These are phyloP conservation scores for Mallotus nudiflorus DNA, from an alignment of 345 rosid genomes.

Conservation along the genomic window DNA sequence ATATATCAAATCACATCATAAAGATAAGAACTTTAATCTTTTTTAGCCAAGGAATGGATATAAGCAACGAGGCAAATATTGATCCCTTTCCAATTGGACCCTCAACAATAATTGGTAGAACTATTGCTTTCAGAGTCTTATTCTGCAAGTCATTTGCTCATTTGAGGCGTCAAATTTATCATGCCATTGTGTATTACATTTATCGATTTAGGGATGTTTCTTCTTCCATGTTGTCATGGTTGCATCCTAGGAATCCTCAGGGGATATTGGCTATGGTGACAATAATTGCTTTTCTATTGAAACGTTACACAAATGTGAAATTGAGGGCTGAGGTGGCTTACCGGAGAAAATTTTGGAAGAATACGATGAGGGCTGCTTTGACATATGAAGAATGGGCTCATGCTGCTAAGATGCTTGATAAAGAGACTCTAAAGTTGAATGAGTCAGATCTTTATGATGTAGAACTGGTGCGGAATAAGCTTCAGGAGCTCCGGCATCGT, in stretches of 20 bases:
- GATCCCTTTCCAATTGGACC: conserved; percentile 91
- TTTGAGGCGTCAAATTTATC: conserved; percentile 54
- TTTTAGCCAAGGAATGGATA: conserved; percentile 56
- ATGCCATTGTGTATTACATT: conserved; percentile 38
- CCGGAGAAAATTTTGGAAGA: conserved; percentile 97
- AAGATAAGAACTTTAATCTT: not conserved
- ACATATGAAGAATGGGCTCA: conserved; percentile 99
- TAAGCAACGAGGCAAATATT: conserved; percentile 83
- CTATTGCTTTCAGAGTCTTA: conserved; percentile 80
- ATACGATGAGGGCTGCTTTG: conserved; percentile 84
- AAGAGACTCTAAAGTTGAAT: conserved; percentile 72
- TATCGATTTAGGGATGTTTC: conserved; percentile 43
- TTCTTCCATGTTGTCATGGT: conserved; percentile 67
- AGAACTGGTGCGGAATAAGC: conserved; percentile 84
- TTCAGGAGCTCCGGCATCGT: conserved; percentile 77
- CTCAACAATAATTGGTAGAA: conserved; percentile 72
- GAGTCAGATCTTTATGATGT: conserved; percentile 81
- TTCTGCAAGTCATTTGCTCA: conserved; percentile 76
- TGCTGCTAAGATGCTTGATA: conserved; percentile 97
- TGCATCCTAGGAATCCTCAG: conserved; percentile 93
- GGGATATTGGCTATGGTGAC: conserved; percentile 94
- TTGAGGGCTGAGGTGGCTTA: conserved; percentile 93
- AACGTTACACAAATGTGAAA: conserved; percentile 80
- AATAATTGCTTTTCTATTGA: conserved; percentile 75
- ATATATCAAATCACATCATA: not conserved